Conservation (phyloP, 805 yeast genomes). For the Starmera pachycereana region DNA sequence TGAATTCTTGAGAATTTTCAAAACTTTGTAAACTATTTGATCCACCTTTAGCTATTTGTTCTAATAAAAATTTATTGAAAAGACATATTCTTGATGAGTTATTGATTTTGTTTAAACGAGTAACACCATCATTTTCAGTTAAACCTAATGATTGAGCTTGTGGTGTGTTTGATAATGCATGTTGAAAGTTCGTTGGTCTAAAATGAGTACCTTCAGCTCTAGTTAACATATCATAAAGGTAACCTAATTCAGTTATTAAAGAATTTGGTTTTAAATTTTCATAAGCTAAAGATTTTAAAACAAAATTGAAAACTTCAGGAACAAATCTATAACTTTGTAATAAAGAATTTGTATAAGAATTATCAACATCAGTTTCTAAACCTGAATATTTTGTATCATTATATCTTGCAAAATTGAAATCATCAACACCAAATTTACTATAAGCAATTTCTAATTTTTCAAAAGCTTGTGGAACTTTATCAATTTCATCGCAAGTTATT, state of each 20-base stretch:
- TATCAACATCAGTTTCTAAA: constrained; percentile 78
- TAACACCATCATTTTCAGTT: constrained; percentile 32
- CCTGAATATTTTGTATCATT: constrained; percentile 72
- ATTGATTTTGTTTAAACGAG: background rate
- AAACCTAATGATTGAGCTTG: constrained; percentile 46
- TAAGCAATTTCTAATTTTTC: constrained; percentile 66
- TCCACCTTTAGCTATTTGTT: constrained; percentile 42
- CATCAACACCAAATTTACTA: constrained; percentile 86
- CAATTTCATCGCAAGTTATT: constrained; percentile 14
- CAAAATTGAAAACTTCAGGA: constrained; percentile 60
- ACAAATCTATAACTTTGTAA: constrained; percentile 73
- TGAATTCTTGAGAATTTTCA: constrained; percentile 7
- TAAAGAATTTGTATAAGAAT: constrained; percentile 67
- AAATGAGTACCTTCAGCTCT: constrained; percentile 75
- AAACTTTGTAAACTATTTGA: constrained; percentile 14
- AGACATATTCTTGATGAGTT: constrained; percentile 29
- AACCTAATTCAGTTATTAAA: constrained; percentile 74
- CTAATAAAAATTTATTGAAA: constrained; percentile 51
- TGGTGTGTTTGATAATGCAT: constrained; percentile 33
- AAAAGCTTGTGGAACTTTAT: constrained; percentile 64
- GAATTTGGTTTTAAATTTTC: constrained; percentile 39
- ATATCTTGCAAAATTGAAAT: constrained; percentile 83
- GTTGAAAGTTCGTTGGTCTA: constrained; percentile 71
- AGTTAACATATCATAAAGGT: constrained; percentile 81
- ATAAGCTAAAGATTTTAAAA: constrained; percentile 43